Conservation (phyloP, 495 filamentous ascomycete genomes). For the Neurospora cerealis region DNA sequence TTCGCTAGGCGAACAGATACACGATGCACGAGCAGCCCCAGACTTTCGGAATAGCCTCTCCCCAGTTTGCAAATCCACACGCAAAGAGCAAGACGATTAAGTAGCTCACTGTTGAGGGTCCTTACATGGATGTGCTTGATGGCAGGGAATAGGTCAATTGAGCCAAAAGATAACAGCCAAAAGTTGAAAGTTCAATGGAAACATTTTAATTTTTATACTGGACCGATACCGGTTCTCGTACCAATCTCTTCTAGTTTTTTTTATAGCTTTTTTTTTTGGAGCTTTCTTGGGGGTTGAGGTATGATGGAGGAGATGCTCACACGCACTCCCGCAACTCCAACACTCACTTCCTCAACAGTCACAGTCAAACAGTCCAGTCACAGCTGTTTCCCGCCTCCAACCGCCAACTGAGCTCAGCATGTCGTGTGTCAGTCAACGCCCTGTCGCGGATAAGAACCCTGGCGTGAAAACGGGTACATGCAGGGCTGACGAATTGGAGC, state of each 20-base stretch:
- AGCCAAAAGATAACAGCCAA: not conserved
- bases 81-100: not conserved
- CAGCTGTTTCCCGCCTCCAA: not conserved
- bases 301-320: not conserved
- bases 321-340: not conserved
- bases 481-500: slow-evolving; percentile 5
- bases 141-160: not conserved
- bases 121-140: not conserved
- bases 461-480: not conserved
- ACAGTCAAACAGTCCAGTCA: not conserved
- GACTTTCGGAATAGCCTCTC: not conserved
- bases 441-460: not conserved
- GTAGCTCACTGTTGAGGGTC: not conserved
- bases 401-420: not conserved
- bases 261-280: too few species aligned
- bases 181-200: not conserved
- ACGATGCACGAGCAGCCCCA: not conserved
- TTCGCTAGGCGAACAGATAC: not conserved
- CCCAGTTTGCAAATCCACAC: not conserved
- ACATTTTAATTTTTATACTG: not conserved
- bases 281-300: not conserved
- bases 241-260: not conserved
- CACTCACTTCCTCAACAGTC: not conserved
- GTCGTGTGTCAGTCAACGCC: slow-evolving; percentile 1
- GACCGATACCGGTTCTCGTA: not conserved